These are phyloP conservation scores for Rhodotorula diobovata DNA, from an alignment of 768 basidiomycete genomes.

Conservation along the genomic window DNA sequence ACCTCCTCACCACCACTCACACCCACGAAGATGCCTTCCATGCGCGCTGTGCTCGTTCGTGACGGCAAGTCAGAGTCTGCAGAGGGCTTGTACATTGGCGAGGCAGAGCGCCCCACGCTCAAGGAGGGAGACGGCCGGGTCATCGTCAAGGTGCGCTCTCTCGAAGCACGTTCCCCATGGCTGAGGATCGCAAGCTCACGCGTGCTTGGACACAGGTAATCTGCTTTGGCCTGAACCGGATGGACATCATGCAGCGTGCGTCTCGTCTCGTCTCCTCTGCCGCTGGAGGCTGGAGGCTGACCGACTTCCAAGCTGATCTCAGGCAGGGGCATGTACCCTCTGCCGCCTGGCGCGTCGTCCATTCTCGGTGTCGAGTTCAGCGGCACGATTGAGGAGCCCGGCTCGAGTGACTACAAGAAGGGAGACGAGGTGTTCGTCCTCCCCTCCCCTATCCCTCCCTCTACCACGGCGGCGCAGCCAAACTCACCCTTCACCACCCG, in stretches of 20 bases:
- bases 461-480: too few species aligned
- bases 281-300: too few species aligned
- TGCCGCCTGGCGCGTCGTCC: conserved; percentile 38
- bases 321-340: conserved; percentile 31
- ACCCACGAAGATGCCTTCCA: not conserved
- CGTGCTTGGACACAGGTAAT: not conserved
- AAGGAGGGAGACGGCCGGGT: conserved; percentile 30
- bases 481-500: not conserved
- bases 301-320: too few species aligned
- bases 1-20: not conserved
- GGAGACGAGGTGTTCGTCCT: conserved; percentile 40
- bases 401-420: conserved; percentile 22
- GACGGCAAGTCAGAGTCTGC: conserved; percentile 22
- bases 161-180: too few species aligned
- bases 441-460: not conserved
- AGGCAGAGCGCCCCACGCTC: conserved; percentile 31
- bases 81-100: conserved; percentile 34
- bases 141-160: conserved; percentile 37
- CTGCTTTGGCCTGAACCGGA: conserved; percentile 41
- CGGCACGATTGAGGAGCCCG: conserved; percentile 37
- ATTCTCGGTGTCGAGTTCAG: conserved; percentile 44
- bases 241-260: conserved; percentile 20
- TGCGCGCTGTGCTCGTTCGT: conserved; percentile 32
- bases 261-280: too few species aligned
- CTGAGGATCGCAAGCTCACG: not conserved